These are phyloP conservation scores for Zygotorulaspora florentina DNA, from an alignment of 805 yeast genomes.

Conservation along the genomic window DNA sequence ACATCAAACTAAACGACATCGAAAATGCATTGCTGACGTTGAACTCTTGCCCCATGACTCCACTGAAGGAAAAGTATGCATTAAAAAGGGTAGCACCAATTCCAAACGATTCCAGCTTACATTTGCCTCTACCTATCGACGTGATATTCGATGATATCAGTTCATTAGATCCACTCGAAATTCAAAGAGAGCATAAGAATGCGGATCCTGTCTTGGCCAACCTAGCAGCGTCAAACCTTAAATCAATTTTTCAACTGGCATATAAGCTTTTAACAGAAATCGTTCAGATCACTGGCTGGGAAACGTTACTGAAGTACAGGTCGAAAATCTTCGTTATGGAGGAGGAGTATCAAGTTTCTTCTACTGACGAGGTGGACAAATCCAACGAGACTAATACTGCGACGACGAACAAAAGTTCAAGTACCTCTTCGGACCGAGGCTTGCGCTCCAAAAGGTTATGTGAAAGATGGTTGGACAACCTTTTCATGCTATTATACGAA, in stretches of 20 bases:
- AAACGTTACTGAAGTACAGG: conserved; percentile 52
- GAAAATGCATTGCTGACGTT: conserved; percentile 69
- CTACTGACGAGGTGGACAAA: conserved; percentile 23
- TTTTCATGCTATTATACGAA: conserved; percentile 66
- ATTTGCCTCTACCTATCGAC: conserved; percentile 72
- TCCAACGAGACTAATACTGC: conserved; percentile 2
- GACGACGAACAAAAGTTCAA: conserved; percentile 2
- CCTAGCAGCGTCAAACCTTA: conserved; percentile 66
- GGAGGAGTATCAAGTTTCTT: conserved; percentile 44
- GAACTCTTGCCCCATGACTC: conserved; percentile 75
- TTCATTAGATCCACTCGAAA: conserved; percentile 59
- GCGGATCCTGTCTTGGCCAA: conserved; percentile 59
- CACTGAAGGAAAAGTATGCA: conserved; percentile 61
- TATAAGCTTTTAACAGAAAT: conserved; percentile 62
- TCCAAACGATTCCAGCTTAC: conserved; percentile 40
- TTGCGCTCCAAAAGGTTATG: conserved; percentile 63
- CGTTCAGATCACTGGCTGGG: conserved; percentile 72
- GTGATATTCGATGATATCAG: conserved; percentile 68
- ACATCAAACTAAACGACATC: conserved; percentile 58
- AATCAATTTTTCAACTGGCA: conserved; percentile 51
- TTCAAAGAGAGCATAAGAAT: conserved; percentile 59
- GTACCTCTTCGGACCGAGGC: conserved; percentile 32
- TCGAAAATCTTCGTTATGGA: conserved; percentile 67
- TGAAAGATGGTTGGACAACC: conserved; percentile 74
- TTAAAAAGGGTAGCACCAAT: conserved; percentile 56